Conservation (phyloP, 495 filamentous ascomycete species). For the Penicillium angulare region DNA sequence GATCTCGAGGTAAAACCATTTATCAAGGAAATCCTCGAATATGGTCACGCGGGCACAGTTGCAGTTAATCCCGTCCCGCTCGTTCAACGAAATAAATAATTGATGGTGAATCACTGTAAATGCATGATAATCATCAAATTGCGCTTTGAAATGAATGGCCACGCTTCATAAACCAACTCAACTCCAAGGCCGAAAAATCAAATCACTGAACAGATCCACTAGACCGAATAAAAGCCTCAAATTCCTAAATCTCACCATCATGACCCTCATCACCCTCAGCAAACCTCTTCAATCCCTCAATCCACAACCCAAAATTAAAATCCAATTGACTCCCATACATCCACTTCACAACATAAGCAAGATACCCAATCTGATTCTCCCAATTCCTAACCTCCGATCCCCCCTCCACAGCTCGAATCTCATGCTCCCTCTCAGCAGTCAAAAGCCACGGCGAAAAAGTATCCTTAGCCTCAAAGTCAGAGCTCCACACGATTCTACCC, state of each 20-base stretch:
- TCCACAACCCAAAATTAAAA: conserved; percentile 40
- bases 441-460: conserved; percentile 27
- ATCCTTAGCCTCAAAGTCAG: conserved; percentile 27
- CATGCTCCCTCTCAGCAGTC: conserved; percentile 40
- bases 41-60: background rate
- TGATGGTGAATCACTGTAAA: no score
- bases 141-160: no score
- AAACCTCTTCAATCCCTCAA: conserved; percentile 36
- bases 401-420: conserved; percentile 28
- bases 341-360: conserved; percentile 41
- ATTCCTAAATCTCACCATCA: background rate
- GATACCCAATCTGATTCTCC: conserved; percentile 39
- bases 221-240: no score
- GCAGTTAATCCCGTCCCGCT: background rate
- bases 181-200: background rate
- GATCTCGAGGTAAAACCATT: background rate
- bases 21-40: background rate
- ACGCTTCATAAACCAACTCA: no score
- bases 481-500: conserved; percentile 39
- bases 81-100: no score
- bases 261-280: conserved; percentile 19
- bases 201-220: background rate
- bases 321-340: conserved; percentile 34
- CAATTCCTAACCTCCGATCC: conserved; percentile 43
- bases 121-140: no score